Conservation (phyloP, 2,329 filamentous ascomycete species). For the Claviceps spartinae region DNA sequence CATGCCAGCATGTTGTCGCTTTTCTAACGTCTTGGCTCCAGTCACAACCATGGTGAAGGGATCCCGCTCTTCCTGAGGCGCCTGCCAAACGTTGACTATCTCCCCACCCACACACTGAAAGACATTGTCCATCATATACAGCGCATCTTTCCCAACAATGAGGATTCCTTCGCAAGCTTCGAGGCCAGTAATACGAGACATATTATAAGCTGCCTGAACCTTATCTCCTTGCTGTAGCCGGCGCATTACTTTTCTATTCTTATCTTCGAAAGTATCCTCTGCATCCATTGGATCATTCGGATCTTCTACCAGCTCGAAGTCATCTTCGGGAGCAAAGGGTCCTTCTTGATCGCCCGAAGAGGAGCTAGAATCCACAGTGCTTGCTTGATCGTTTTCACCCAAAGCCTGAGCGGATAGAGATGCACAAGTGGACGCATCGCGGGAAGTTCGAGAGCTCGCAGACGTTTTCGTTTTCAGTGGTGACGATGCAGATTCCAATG, state of each 20-base stretch:
- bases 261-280: slow-evolving; percentile 78
- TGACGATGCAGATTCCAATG: slow-evolving; percentile 27
- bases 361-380: slow-evolving; percentile 12
- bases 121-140: slow-evolving; percentile 94
- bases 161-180: slow-evolving; percentile 89
- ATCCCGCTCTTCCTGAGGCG: slow-evolving; percentile 81
- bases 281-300: slow-evolving; percentile 69
- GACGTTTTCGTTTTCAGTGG: slow-evolving; percentile 21
- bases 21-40: slow-evolving; percentile 46
- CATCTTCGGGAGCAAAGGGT: slow-evolving; percentile 53
- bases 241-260: slow-evolving; percentile 95
- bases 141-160: slow-evolving; percentile 78
- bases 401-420: slow-evolving; percentile 11
- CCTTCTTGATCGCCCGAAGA: slow-evolving; percentile 11
- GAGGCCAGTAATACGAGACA: slow-evolving; percentile 84
- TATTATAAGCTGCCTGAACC: slow-evolving; percentile 88
- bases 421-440: slow-evolving; percentile 6
- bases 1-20: slow-evolving; percentile 38
- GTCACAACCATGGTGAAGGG: slow-evolving; percentile 92
- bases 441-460: slow-evolving; percentile 10
- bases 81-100: slow-evolving; percentile 93
- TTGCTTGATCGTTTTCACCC: slow-evolving; percentile 8
- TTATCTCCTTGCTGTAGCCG: slow-evolving; percentile 81
- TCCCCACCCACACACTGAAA: slow-evolving; percentile 92
- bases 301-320: slow-evolving; percentile 92